These are phyloP conservation scores for Aureobasidium sp. DNA, from an alignment of 2,329 filamentous ascomycete species.

Conservation along the genomic window DNA sequence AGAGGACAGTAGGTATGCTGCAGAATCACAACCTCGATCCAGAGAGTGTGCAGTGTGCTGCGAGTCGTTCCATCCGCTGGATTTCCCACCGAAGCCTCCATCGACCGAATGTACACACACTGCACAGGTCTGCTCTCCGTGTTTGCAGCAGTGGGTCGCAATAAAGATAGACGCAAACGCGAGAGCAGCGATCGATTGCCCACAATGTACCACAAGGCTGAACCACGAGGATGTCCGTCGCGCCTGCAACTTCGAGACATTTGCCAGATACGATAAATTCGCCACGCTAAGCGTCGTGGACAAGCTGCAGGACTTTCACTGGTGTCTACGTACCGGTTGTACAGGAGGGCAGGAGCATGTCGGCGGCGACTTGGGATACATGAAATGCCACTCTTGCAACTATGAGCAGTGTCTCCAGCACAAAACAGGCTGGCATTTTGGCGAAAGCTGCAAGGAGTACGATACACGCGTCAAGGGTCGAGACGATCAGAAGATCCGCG, in stretches of 20 bases:
- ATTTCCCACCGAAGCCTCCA: constrained; percentile 29
- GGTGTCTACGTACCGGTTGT: constrained; percentile 47
- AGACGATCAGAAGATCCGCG: constrained; percentile 19
- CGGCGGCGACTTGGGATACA: constrained; percentile 28
- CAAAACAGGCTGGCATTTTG: constrained; percentile 31
- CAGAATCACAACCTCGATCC: not conserved
- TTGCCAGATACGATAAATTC: constrained; percentile 42
- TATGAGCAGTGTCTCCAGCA: constrained; percentile 33
- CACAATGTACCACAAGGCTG: constrained; percentile 43
- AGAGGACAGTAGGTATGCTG: not conserved
- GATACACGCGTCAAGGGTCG: constrained; percentile 27
- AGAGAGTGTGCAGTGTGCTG: constrained; percentile 32
- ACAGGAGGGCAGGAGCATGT: constrained; percentile 42
- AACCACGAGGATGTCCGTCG: constrained; percentile 40
- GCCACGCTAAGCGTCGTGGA: constrained; percentile 39
- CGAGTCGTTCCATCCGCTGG: constrained; percentile 25
- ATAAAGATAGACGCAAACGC: constrained; percentile 31
- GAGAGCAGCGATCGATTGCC: constrained; percentile 47
- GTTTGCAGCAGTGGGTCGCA: constrained; percentile 34
- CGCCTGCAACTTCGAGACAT: constrained; percentile 40
- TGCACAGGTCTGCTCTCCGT: constrained; percentile 31
- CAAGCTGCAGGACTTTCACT: constrained; percentile 42
- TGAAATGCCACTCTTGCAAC: constrained; percentile 32
- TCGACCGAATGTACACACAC: constrained; percentile 31
- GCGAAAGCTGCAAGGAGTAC: constrained; percentile 35